Conservation (phyloP, 176 grass and related monocot genomes). For the Avena atlantica region DNA sequence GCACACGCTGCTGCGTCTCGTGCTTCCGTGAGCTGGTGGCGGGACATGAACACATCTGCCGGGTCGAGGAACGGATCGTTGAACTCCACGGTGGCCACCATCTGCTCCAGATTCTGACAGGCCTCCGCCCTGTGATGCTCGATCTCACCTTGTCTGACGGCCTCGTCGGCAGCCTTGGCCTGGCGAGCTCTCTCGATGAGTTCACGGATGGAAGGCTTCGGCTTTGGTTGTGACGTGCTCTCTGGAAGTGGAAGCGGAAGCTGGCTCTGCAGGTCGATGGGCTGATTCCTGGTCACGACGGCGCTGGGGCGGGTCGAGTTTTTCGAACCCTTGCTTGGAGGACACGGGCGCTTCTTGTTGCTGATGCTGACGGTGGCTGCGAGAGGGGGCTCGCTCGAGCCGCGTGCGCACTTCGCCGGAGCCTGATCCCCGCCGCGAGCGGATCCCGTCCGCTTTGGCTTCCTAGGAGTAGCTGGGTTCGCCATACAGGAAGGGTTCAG, state of each 20-base stretch:
- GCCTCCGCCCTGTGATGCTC: neutral
- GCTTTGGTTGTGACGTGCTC: neutral
- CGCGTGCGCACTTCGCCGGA: neutral
- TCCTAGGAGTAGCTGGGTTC: neutral
- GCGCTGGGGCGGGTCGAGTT: too few relatives aligned
- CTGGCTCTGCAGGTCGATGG: neutral
- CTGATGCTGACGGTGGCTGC: neutral
- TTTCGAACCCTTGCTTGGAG: neutral
- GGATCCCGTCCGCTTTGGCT: neutral
- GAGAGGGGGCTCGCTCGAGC: too few relatives aligned
- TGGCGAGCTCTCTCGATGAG: neutral
- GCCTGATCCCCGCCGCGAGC: neutral
- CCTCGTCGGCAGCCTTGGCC: neutral
- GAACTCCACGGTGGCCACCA: neutral
- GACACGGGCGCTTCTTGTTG: neutral
- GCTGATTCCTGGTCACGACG: neutral
- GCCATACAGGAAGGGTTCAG: neutral
- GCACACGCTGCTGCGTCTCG: neutral
- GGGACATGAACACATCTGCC: neutral
- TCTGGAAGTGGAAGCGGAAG: neutral
- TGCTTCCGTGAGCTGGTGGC: neutral
- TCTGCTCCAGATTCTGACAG: neutral
- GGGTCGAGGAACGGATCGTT: neutral
- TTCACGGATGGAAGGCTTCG: neutral
- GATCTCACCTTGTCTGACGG: neutral